Evolutionary conservation across 179 eudicot genomes (phyloP), one percentile per base, ranked within the genome.

Genomic region (Beta lomatogona): DNA sequence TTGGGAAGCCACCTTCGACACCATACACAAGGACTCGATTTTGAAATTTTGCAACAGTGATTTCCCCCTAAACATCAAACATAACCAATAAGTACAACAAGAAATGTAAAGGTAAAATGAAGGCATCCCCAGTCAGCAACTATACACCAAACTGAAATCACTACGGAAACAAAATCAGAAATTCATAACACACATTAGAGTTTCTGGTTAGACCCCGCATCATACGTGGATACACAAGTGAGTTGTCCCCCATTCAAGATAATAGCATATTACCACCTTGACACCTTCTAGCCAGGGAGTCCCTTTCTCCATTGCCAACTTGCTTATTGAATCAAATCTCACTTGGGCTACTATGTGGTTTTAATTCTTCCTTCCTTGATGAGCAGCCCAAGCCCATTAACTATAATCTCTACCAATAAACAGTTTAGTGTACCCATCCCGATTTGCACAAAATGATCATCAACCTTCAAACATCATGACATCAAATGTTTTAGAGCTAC

Each of bases 1-100:
- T 81, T 11, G 99, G 97, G 80, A 88, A 83, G 79, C 91, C 90
- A 81, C 94, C 98, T 83, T 95, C 99, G 69, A 94, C 80, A 28
- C 95, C 89, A 87, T 95, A 95, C 13, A 95, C 93, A 82, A 86
- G 93, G 54, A 91, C 87, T 76, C 99, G 93, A 83, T 92, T 95
- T 78, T 90, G 95, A 78, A 85, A 91, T 87, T 91, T 95, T 6
- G 96, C 87, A 69, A 95, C 88, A 5, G 95, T 91, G 52, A 95
- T 82, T 76, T 95, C 99, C 44, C 61, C 94, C 98, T 95, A 76
- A 67, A 77, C 74, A 75, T 77, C 76, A 50, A 44, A 45, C 70
- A 63, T 41, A 78, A 19, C 75, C 50, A 55, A 41, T 81, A 45
- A 78, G 77, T 53, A 41, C 53, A 84, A 10, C 61, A 59, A 53